These are phyloP conservation scores for Edaphochlamys debaryana DNA, from an alignment of 139 green algal species.

Conservation along the genomic window DNA sequence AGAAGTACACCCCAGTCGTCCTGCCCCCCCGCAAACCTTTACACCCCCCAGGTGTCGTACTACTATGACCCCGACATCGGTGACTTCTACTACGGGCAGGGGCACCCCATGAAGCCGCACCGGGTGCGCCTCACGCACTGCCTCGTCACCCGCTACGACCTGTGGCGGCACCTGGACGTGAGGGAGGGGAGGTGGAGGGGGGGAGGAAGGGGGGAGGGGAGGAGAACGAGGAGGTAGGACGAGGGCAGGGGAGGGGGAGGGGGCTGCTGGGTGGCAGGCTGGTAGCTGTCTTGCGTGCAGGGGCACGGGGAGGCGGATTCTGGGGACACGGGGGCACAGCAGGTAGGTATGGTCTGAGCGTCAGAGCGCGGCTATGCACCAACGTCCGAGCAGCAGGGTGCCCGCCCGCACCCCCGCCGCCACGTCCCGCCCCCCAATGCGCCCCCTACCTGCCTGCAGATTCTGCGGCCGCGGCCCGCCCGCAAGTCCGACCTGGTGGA, in stretches of 20 bases:
- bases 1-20: no score
- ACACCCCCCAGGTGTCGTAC: constrained; percentile 87
- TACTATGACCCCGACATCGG: constrained; percentile 96
- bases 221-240: not conserved
- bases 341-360: no score
- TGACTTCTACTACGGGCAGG: constrained; percentile 94
- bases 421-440: not conserved
- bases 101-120: constrained; percentile 95
- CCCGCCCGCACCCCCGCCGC: no score
- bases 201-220: not conserved
- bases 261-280: no score
- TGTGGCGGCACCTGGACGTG: constrained; percentile 90
- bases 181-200: not conserved
- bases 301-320: no score
- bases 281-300: no score
- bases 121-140: constrained; percentile 93
- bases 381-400: no score
- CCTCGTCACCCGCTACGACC: constrained; percentile 91
- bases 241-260: no score
- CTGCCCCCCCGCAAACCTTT: no score
- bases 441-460: constrained; percentile 38
- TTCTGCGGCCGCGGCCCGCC: constrained; percentile 69
- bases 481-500: constrained; percentile 68
- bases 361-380: no score
- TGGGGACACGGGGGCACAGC: no score